Conservation (phyloP, 139 green algal genomes). For the Coccomyxa sp. region DNA sequence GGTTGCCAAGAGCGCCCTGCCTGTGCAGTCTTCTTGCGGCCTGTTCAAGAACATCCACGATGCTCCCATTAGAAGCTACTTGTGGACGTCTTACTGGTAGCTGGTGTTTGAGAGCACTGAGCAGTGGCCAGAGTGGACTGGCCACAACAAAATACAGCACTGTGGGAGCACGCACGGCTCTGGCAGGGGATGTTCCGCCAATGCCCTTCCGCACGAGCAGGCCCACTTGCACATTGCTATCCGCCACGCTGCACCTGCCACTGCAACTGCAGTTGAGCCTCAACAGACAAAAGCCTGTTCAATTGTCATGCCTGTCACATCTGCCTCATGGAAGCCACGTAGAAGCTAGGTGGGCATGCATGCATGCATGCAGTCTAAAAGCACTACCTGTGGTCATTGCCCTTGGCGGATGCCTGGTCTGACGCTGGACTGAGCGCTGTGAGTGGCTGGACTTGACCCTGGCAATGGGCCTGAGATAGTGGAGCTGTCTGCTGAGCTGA, state of each 20-base stretch:
- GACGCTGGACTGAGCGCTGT: too few species aligned
- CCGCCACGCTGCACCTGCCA: neutral
- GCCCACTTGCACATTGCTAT: constrained; percentile 38
- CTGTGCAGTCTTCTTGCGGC: neutral
- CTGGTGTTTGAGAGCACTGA: neutral
- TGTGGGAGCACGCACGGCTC: constrained; percentile 11
- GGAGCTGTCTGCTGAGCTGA: too few species aligned
- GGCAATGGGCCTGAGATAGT: too few species aligned
- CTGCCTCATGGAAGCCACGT: neutral
- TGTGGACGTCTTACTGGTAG: neutral
- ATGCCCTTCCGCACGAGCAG: constrained; percentile 52
- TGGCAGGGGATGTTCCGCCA: constrained; percentile 55
- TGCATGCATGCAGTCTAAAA: neutral
- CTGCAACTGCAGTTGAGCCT: neutral
- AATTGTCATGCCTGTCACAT: neutral
- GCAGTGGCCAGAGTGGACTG: neutral
- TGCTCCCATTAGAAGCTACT: neutral
- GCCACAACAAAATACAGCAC: too few species aligned
- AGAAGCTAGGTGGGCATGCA: too few species aligned
- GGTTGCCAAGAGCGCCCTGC: neutral
- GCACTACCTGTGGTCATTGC: neutral
- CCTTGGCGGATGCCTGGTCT: neutral
- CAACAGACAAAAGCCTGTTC: too few species aligned
- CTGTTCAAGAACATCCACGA: neutral
- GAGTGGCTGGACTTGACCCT: too few species aligned